phyloP scores from a whole-genome alignment of 2,329 filamentous ascomycete species.

The Hirsutella thompsonii region DNA sequence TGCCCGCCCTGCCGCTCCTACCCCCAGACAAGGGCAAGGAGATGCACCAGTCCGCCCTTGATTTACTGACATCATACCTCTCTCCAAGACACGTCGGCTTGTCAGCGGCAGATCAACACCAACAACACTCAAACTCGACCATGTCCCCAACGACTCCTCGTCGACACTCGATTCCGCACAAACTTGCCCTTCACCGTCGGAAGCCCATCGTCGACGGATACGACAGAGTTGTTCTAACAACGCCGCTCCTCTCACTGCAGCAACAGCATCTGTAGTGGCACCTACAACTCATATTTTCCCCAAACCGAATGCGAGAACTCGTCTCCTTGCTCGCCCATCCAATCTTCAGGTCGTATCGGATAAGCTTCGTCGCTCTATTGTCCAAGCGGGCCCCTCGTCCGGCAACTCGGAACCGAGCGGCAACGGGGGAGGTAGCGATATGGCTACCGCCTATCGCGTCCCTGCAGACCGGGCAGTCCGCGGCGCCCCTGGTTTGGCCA shows the following conservation, averaged over 20 bases:
- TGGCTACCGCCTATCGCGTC: slow-evolving; percentile 9
- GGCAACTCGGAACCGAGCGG: neutral
- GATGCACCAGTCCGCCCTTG: neutral
- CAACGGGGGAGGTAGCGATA: neutral
- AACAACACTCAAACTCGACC: slow-evolving; percentile 12
- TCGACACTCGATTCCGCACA: slow-evolving; percentile 6
- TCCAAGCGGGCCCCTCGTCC: slow-evolving; percentile 10
- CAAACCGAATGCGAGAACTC: no score
- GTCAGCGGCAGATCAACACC: slow-evolving; percentile 13
- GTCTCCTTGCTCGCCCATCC: slow-evolving; percentile 14
- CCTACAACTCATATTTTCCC: no score
- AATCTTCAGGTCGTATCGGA: slow-evolving; percentile 18
- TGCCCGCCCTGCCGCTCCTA: neutral
- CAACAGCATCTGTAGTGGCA: neutral
- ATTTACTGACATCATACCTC: neutral
- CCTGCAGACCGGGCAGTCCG: slow-evolving; percentile 11
- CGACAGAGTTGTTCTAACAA: slow-evolving; percentile 15
- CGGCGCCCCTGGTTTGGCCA: slow-evolving; percentile 27
- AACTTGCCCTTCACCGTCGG: slow-evolving; percentile 20
- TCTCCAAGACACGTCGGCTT: slow-evolving; percentile 9
- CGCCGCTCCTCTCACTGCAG: slow-evolving; percentile 15
- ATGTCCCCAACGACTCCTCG: slow-evolving; percentile 11
- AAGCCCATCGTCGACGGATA: slow-evolving; percentile 16
- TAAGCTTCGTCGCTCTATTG: slow-evolving; percentile 21
- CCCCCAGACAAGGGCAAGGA: neutral